Evolutionary conservation across 164 flowering plant genomes (phyloP).

Genomic region (Paratinospora sagittata): DNA sequence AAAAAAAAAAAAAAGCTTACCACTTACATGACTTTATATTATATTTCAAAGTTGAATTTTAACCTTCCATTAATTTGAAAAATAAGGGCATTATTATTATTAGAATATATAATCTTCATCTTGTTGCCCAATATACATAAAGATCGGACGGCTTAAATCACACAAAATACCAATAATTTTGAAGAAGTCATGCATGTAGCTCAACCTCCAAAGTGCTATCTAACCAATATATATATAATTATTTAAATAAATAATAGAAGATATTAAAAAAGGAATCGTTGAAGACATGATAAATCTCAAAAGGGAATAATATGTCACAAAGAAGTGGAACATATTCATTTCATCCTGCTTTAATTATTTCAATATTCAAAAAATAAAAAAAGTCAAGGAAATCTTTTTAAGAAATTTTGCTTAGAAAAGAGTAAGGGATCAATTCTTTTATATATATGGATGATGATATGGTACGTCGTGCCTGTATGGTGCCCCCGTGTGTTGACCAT

Average conservation of each 20-base stretch:
- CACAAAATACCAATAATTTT: not conserved
- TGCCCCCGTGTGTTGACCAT: not conserved
- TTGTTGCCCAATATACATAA: not conserved
- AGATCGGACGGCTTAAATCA: not conserved
- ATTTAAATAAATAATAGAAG: not conserved
- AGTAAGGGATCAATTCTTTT: not conserved
- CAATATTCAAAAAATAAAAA: not conserved
- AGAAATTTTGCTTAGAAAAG: not conserved
- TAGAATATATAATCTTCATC: not conserved
- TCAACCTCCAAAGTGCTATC: not conserved
- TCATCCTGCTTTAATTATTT: not conserved
- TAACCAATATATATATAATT: not conserved
- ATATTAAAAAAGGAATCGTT: not conserved
- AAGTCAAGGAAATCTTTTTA: not conserved
- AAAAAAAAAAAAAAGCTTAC: too few relatives aligned
- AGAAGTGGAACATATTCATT: not conserved
- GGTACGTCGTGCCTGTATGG: not conserved
- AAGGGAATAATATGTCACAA: not conserved
- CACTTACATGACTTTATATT: too few relatives aligned
- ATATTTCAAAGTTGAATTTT: too few relatives aligned
- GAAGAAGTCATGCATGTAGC: not conserved
- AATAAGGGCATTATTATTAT: not conserved
- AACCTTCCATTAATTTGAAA: not conserved
- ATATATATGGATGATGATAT: too few relatives aligned
- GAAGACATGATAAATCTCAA: not conserved